These are phyloP conservation scores for Cryptococcus sp. DNA, from an alignment of 1,284 basidiomycete genomes.

Conservation along the genomic window DNA sequence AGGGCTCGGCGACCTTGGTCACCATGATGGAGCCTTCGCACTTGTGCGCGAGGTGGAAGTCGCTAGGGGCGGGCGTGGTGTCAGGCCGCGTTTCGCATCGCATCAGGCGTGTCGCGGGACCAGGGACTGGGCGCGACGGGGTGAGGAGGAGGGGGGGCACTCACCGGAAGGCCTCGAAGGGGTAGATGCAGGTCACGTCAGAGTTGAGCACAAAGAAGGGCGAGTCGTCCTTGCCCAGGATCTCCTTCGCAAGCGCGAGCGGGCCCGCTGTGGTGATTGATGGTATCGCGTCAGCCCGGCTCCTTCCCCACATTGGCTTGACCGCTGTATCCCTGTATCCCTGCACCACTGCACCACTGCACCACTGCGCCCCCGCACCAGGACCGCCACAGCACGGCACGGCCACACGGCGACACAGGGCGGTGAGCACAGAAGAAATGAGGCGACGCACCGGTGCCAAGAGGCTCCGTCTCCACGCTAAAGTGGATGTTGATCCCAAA, in stretches of 20 bases:
- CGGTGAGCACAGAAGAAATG: too few species aligned
- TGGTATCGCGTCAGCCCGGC: neutral
- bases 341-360: neutral
- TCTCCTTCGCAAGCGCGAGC: conserved; percentile 54
- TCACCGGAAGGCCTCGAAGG: conserved; percentile 54
- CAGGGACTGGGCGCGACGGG: neutral
- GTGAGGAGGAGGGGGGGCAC: too few species aligned
- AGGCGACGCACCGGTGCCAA: conserved; percentile 55
- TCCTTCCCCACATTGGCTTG: neutral
- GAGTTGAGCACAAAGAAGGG: conserved; percentile 59
- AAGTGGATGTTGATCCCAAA: conserved; percentile 57
- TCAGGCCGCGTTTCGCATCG: neutral
- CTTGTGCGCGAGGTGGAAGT: conserved; percentile 56
- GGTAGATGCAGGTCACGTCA: conserved; percentile 56
- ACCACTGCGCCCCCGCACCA: neutral
- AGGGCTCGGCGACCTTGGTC: conserved; percentile 57
- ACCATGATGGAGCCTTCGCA: conserved; percentile 57
- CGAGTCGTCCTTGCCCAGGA: conserved; percentile 56
- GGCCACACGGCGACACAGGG: neutral
- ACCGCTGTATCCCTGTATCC: too few species aligned
- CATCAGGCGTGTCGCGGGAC: neutral
- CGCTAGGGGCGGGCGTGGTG: conserved; percentile 35
- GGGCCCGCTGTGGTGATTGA: conserved; percentile 50
- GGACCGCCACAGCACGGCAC: neutral
- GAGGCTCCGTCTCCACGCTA: conserved; percentile 56